phyloP scores from a whole-genome alignment of 2,329 filamentous ascomycete genomes.

The Trichoderma guizhouense region DNA sequence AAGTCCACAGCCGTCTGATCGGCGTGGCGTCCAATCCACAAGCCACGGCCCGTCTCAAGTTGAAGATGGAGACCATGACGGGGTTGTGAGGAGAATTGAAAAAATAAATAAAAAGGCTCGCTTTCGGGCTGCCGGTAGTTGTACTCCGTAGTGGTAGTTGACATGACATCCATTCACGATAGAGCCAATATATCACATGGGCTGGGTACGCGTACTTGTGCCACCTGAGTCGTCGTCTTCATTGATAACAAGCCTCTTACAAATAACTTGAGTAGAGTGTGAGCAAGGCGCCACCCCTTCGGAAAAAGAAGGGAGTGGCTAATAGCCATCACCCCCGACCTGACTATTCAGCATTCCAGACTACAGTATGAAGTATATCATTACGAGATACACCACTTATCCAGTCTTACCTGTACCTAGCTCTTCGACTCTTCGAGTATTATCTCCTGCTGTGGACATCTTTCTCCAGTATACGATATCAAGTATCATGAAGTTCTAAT shows the following conservation, averaged over 20 bases:
- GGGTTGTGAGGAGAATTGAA: not conserved
- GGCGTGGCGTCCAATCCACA: conserved; percentile 3
- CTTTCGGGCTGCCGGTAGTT: not conserved
- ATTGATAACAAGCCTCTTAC: not conserved
- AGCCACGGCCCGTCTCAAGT: conserved; percentile 4
- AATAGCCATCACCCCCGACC: not conserved
- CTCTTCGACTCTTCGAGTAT: not conserved
- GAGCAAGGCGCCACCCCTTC: not conserved
- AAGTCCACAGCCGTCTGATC: not conserved
- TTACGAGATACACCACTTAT: not conserved
- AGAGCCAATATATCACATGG: not conserved
- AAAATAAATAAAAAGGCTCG: not conserved
- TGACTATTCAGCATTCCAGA: not conserved
- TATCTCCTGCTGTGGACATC: not conserved
- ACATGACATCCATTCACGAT: not conserved
- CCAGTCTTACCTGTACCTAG: not conserved
- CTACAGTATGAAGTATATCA: not conserved
- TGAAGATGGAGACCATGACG: not conserved
- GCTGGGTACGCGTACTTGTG: not conserved
- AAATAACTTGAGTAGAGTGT: not conserved
- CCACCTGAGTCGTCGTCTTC: not conserved
- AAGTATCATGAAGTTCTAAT: not conserved
- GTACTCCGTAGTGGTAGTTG: not conserved
- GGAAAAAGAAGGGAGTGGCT: not conserved
- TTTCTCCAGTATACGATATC: not conserved